These are phyloP conservation scores for Mucor mucedo DNA, from an alignment of 371 early-diverging fungal species.

Conservation along the genomic window DNA sequence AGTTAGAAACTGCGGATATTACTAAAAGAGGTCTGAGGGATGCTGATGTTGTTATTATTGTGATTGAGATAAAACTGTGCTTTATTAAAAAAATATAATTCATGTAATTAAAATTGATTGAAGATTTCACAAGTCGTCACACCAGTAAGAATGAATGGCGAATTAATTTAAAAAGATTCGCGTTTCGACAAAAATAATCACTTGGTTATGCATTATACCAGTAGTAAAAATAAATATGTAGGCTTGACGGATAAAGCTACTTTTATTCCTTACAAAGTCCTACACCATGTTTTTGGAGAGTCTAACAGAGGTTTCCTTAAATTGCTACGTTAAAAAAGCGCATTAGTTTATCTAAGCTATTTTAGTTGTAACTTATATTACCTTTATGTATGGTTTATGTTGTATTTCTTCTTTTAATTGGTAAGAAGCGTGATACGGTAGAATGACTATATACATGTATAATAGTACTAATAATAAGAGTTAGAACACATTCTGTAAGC, in stretches of 20 bases:
- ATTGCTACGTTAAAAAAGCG: background rate
- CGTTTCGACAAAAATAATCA: no score
- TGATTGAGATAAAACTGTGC: no score
- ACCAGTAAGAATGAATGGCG: no score
- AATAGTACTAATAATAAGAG: background rate
- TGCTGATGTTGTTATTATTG: no score
- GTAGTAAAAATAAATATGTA: slow-evolving; percentile 2
- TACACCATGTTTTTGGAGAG: background rate
- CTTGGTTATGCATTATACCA: background rate
- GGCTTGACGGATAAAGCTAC: slow-evolving; percentile 2
- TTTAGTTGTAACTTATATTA: slow-evolving; percentile 1
- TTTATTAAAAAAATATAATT: no score
- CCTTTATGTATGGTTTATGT: background rate
- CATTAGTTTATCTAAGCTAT: slow-evolving; percentile 1
- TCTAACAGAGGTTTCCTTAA: background rate
- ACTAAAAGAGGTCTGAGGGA: no score
- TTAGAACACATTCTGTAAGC: background rate
- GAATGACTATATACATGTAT: background rate
- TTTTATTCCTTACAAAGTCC: slow-evolving; percentile 2
- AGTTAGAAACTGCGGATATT: no score
- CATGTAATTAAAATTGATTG: no score
- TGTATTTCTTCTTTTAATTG: background rate
- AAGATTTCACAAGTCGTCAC: no score
- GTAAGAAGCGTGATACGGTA: background rate
- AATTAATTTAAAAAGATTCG: no score